Conservation (phyloP, 2,329 filamentous ascomycete species). For the Trichoderma sp. region DNA sequence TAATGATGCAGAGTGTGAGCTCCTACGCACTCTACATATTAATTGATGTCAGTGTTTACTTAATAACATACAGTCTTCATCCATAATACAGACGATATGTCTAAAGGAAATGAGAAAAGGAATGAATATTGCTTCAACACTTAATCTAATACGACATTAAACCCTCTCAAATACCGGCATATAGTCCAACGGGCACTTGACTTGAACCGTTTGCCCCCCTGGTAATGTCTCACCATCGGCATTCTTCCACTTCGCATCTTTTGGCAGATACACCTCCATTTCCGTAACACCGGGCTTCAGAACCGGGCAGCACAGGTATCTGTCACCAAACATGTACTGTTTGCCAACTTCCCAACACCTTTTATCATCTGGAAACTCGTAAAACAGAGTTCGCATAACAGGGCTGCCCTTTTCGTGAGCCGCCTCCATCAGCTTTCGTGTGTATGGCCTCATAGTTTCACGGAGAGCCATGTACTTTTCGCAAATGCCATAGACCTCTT, state of each 20-base stretch:
- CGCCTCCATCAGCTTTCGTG: not conserved
- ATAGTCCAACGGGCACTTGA: not conserved
- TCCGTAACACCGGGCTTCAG: not conserved
- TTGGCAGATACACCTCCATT: not conserved
- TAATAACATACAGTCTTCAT: no score
- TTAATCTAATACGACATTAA: not conserved
- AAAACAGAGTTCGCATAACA: not conserved
- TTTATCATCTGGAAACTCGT: not conserved
- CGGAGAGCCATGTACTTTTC: not conserved
- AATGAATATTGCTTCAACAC: no score
- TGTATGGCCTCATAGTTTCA: not conserved
- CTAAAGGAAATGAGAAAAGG: no score
- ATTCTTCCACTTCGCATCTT: not conserved
- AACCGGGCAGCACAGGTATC: not conserved
- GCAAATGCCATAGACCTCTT: not conserved
- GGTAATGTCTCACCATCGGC: not conserved
- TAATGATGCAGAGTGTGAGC: not conserved
- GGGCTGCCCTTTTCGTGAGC: not conserved
- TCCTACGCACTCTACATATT: not conserved
- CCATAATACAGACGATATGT: no score
- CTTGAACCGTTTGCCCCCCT: not conserved
- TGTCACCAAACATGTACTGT: not conserved
- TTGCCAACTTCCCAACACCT: not conserved
- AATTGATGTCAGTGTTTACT: no score
- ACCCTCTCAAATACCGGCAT: not conserved